Conservation (phyloP, 441 rosid genomes). For the Raphanus hybrid region DNA sequence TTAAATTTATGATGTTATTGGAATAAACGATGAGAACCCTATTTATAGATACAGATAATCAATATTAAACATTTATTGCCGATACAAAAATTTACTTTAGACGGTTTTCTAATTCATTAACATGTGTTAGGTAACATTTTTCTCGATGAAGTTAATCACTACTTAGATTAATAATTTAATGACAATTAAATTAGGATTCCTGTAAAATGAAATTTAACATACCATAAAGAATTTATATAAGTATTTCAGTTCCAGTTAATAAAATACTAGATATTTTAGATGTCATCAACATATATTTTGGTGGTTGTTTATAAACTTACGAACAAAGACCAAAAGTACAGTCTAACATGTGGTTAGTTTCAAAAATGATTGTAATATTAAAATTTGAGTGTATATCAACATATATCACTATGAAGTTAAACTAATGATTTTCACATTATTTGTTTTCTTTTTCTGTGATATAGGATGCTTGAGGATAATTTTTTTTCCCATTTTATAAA, state of each 20-base stretch:
- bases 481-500: not conserved
- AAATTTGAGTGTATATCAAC: no score
- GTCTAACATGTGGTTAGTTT: not conserved
- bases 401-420: no score
- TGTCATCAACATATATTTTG: not conserved
- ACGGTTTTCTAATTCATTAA: not conserved
- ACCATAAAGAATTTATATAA: not conserved
- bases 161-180: not conserved
- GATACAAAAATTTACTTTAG: not conserved
- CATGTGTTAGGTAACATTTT: not conserved
- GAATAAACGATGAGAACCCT: not conserved
- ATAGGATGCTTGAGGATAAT: not conserved
- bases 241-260: not conserved
- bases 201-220: not conserved
- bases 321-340: not conserved
- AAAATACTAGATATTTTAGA: not conserved
- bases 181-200: not conserved
- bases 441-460: not conserved
- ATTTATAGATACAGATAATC: conserved; percentile 1
- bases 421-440: not conserved
- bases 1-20: not conserved
- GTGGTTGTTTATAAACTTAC: not conserved
- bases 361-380: not conserved
- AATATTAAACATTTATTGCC: not conserved
- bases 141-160: not conserved